phyloP scores from a whole-genome alignment of 495 filamentous ascomycete genomes.

The Mytilinidion resinicola region DNA sequence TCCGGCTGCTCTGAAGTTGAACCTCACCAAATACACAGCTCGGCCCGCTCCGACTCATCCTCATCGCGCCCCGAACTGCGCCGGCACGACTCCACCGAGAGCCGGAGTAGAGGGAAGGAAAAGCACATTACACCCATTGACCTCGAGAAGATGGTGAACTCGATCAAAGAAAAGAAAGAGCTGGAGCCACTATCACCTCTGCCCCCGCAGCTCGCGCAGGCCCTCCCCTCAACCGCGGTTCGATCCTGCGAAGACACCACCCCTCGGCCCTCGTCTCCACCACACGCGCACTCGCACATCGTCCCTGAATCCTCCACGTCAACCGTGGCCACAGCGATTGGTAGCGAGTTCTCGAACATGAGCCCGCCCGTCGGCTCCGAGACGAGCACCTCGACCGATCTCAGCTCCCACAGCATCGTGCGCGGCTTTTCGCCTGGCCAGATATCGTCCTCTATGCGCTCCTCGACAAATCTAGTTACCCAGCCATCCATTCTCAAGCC shows the following conservation, averaged over 20 bases:
- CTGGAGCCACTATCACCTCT: constrained; percentile 51
- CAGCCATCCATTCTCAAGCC: constrained; percentile 41
- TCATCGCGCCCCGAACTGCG: constrained; percentile 51
- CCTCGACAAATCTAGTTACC: constrained; percentile 47
- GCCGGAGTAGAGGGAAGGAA: constrained; percentile 64
- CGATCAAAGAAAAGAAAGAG: constrained; percentile 72
- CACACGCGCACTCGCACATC: constrained; percentile 7
- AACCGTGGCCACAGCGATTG: constrained; percentile 32
- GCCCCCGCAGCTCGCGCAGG: constrained; percentile 39
- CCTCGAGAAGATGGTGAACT: constrained; percentile 82
- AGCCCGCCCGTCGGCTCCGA: constrained; percentile 31
- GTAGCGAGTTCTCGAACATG: constrained; percentile 20
- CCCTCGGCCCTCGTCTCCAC: constrained; percentile 25
- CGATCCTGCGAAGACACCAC: constrained; percentile 38
- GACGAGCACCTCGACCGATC: constrained; percentile 37
- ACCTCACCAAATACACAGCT: constrained; percentile 61
- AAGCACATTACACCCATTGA: constrained; percentile 86
- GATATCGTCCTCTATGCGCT: constrained; percentile 66
- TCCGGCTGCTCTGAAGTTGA: constrained; percentile 68
- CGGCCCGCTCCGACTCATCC: constrained; percentile 49
- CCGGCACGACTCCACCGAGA: constrained; percentile 46
- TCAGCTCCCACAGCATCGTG: constrained; percentile 68
- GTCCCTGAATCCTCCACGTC: constrained; percentile 36
- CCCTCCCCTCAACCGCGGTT: constrained; percentile 8
- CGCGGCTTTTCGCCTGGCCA: constrained; percentile 81